Evolutionary conservation across 2,329 filamentous ascomycete genomes (phyloP).

Genomic region (Curvularia hawaiiensis): DNA sequence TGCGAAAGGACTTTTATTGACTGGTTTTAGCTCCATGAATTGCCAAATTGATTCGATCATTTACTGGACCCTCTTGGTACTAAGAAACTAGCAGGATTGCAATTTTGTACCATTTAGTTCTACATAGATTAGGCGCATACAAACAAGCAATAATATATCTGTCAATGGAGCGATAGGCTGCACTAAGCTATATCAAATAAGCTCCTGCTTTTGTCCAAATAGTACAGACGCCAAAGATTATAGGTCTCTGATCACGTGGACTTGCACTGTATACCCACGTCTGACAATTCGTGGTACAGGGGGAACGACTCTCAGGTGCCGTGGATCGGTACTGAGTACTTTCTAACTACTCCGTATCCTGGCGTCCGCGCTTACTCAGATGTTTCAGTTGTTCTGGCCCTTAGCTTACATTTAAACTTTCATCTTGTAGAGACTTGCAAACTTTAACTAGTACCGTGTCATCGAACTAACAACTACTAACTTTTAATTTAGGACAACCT

Average conservation of each 20-base stretch:
- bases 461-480: neutral
- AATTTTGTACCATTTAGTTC: neutral
- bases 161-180: neutral
- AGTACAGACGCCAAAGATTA: too few relatives aligned
- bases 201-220: too few relatives aligned
- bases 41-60: neutral
- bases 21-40: neutral
- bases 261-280: too few relatives aligned
- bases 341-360: neutral
- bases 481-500: neutral
- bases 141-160: neutral
- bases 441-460: neutral
- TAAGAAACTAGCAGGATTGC: neutral
- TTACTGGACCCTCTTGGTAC: neutral
- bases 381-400: neutral
- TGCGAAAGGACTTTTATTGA: neutral
- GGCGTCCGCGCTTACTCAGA: neutral
- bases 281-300: neutral
- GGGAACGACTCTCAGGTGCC: neutral
- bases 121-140: neutral
- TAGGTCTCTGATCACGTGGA: neutral
- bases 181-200: neutral
- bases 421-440: neutral
- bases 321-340: neutral
- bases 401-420: neutral